A percentile compares a stretch with the other conserved stretches of the same genome.
Conservation (phyloP, 768 basidiomycete species). For the Infundibulicybe gibba region DNA sequence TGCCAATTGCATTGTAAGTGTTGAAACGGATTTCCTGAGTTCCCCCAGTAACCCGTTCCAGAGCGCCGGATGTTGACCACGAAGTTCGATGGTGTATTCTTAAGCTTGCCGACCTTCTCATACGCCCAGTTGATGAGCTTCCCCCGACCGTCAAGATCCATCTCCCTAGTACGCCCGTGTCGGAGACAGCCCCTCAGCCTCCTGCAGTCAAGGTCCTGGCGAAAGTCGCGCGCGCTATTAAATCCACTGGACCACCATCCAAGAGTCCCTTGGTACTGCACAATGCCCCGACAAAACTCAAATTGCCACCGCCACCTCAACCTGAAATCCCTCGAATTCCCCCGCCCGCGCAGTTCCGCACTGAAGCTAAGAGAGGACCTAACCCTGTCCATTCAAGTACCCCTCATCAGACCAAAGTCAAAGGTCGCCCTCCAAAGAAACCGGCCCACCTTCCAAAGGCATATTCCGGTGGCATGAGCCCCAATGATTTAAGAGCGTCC, state of each 20-base stretch:
- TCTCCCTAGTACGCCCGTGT: slow-evolving; percentile 67
- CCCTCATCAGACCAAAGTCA: slow-evolving; percentile 22
- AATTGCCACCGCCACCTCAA: slow-evolving; percentile 39
- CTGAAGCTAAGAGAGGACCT: slow-evolving; percentile 25
- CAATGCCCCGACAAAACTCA: slow-evolving; percentile 53
- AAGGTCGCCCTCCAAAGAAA: slow-evolving; percentile 28
- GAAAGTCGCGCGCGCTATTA: slow-evolving; percentile 37
- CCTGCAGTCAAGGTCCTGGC: slow-evolving; percentile 48
- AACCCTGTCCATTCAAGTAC: slow-evolving; percentile 30
- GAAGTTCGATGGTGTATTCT: slow-evolving; percentile 90
- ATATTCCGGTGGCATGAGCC: slow-evolving; percentile 71
- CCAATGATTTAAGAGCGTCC: slow-evolving; percentile 73
- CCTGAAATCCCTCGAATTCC: slow-evolving; percentile 22
- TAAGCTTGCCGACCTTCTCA: slow-evolving; percentile 87
- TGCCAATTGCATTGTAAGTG: slow-evolving; percentile 76
- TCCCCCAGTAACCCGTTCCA: slow-evolving; percentile 22
- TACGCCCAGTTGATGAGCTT: slow-evolving; percentile 79
- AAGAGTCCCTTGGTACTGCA: slow-evolving; percentile 37
- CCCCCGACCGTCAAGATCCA: slow-evolving; percentile 86
- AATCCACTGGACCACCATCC: slow-evolving; percentile 31
- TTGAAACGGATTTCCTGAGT: slow-evolving; percentile 17
- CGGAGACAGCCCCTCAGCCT: slow-evolving; percentile 54
- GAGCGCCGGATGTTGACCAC: slow-evolving; percentile 74
- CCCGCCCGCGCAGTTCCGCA: slow-evolving; percentile 22
- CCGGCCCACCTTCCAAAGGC: slow-evolving; percentile 60